phyloP scores from a whole-genome alignment of 108 stramenopile genomes.

The Fragilaria crotonensis region DNA sequence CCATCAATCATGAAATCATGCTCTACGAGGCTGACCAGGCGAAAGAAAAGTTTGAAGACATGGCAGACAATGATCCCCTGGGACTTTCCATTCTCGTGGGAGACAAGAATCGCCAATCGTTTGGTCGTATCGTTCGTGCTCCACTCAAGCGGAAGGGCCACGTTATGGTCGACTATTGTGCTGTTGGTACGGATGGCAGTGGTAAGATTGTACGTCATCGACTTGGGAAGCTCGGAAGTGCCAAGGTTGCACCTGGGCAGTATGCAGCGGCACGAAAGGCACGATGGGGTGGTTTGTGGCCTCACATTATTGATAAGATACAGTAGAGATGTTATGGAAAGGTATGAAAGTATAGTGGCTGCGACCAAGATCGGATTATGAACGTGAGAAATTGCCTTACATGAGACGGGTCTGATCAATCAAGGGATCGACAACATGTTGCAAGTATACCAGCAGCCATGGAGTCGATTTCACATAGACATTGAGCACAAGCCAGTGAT shows the following conservation, averaged over 20 bases:
- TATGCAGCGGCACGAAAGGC: slow-evolving; percentile 66
- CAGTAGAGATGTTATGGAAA: no score
- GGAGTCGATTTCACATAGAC: no score
- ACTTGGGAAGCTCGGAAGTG: slow-evolving; percentile 44
- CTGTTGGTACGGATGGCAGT: slow-evolving; percentile 19
- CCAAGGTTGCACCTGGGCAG: slow-evolving; percentile 52
- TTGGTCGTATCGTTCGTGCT: slow-evolving; percentile 67
- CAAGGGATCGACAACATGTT: no score
- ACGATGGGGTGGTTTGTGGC: slow-evolving; percentile 83
- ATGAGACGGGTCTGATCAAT: no score
- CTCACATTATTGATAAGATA: slow-evolving; percentile 33
- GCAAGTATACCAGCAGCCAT: no score
- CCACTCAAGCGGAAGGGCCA: slow-evolving; percentile 75
- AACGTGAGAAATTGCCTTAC: no score
- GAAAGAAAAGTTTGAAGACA: slow-evolving; percentile 42
- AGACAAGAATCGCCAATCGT: slow-evolving; percentile 39
- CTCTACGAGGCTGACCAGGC: slow-evolving; percentile 30
- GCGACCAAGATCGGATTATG: no score
- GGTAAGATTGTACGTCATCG: slow-evolving; percentile 59
- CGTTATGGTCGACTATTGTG: slow-evolving; percentile 69
- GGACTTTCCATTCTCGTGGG: slow-evolving; percentile 66
- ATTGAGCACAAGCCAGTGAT: no score
- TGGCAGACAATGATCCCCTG: slow-evolving; percentile 45
- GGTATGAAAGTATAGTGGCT: no score
- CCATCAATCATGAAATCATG: slow-evolving; percentile 1